phyloP scores from a whole-genome alignment of 768 basidiomycete species.

The Candolleomyces efflorescens region DNA sequence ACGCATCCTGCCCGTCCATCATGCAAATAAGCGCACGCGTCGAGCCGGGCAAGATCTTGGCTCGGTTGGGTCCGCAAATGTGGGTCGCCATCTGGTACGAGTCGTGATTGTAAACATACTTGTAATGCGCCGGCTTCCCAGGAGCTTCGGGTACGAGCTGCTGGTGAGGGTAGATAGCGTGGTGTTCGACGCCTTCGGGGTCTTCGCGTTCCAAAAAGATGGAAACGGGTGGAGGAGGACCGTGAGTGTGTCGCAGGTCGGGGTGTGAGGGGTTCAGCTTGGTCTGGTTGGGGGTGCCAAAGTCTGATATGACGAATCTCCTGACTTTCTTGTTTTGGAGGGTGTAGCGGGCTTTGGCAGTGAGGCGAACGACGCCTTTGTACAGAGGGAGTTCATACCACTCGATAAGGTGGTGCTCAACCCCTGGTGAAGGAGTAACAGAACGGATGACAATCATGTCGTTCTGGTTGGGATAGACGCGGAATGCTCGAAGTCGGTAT shows the following conservation, averaged over 20 bases:
- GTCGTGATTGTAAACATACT: conserved; percentile 14
- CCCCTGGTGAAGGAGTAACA: conserved; percentile 8
- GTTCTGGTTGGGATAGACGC: conserved; percentile 46
- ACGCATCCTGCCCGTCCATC: conserved; percentile 25
- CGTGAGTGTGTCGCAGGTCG: conserved; percentile 15
- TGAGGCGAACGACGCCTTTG: conserved; percentile 11
- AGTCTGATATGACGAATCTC: conserved; percentile 38
- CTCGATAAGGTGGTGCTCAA: conserved; percentile 24
- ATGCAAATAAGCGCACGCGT: conserved; percentile 41
- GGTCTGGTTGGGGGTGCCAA: conserved; percentile 22
- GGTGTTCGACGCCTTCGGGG: conserved; percentile 29
- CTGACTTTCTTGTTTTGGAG: conserved; percentile 19
- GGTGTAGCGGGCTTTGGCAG: conserved; percentile 15
- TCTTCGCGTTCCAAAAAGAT: conserved; percentile 28
- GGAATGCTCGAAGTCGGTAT: conserved; percentile 48
- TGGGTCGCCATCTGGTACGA: conserved; percentile 21
- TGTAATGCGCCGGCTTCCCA: conserved; percentile 10
- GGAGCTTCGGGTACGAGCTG: conserved; percentile 11
- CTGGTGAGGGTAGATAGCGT: conserved; percentile 20
- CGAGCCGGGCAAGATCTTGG: conserved; percentile 38
- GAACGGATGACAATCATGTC: conserved; percentile 49
- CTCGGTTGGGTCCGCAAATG: conserved; percentile 19
- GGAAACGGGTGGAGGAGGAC: conserved; percentile 35
- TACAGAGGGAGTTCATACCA: conserved; percentile 19
- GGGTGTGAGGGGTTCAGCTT: conserved; percentile 23